phyloP scores from a whole-genome alignment of 257 asterid genomes.

The Scutellaria barbata region DNA sequence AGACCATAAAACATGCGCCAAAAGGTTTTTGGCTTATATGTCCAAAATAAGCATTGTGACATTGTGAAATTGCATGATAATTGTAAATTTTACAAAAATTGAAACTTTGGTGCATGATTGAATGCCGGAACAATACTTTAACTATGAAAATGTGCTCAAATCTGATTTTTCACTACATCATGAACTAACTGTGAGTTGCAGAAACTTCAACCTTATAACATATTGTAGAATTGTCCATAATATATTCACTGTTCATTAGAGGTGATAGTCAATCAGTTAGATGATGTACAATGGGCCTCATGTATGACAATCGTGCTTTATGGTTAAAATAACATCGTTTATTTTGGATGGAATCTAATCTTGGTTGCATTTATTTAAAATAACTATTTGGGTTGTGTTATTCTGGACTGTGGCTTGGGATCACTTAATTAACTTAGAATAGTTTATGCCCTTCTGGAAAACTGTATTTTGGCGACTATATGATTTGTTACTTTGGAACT shows the following conservation, averaged over 20 bases:
- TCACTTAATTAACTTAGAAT: not conserved
- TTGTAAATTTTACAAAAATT: not conserved
- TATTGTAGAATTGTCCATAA: slow-evolving; percentile 1
- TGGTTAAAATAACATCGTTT: slow-evolving; percentile 3
- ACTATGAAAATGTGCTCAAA: not conserved
- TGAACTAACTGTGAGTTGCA: not conserved
- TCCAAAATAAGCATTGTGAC: not conserved
- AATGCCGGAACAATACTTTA: not conserved
- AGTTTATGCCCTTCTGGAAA: not conserved
- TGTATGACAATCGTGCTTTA: slow-evolving; percentile 22
- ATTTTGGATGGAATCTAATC: slow-evolving; percentile 13
- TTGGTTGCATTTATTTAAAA: slow-evolving; percentile 11
- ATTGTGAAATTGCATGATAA: slow-evolving; percentile 23
- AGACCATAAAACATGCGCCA: not conserved
- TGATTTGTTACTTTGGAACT: slow-evolving; percentile 11
- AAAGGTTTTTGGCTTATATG: not conserved
- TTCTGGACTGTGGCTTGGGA: not conserved
- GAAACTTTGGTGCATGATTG: not conserved
- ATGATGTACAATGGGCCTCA: not conserved
- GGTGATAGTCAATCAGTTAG: not conserved
- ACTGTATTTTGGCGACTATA: not conserved
- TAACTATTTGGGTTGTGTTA: slow-evolving; percentile 7
- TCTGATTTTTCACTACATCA: not conserved
- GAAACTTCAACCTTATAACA: not conserved
- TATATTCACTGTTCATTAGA: not conserved